Conservation (phyloP, 352 stramenopile species). For the Phytopythium cucurbitacearum region DNA sequence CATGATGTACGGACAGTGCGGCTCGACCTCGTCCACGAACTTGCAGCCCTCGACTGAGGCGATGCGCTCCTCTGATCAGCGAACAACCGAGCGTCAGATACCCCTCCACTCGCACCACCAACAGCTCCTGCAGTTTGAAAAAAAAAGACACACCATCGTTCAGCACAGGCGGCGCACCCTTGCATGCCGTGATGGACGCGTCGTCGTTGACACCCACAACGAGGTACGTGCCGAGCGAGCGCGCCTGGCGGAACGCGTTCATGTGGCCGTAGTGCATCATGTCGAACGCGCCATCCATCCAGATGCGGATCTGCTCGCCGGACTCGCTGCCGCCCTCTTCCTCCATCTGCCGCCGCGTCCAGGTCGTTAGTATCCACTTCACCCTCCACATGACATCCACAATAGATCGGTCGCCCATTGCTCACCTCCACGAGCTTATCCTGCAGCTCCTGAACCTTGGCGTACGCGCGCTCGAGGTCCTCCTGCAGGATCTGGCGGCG, state of each 20-base stretch:
- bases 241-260: conserved; percentile 97
- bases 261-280: conserved; percentile 99
- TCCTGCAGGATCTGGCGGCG: conserved; percentile 62
- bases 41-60: conserved; percentile 96
- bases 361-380: neutral
- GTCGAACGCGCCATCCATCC: conserved; percentile 99
- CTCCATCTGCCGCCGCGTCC: conserved; percentile 45
- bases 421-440: conserved; percentile 69
- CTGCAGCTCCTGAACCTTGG: conserved; percentile 82
- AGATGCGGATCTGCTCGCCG: conserved; percentile 94
- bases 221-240: conserved; percentile 95
- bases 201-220: conserved; percentile 99
- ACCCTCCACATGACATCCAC: conserved; percentile 1
- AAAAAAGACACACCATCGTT: conserved; percentile 69
- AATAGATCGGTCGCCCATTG: neutral
- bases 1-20: conserved; percentile 98
- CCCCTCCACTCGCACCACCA: neutral
- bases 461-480: conserved; percentile 71
- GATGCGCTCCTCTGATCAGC: conserved; percentile 86
- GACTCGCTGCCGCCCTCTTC: conserved; percentile 59
- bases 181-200: conserved; percentile 96
- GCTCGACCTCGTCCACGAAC: conserved; percentile 98
- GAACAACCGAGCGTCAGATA: neutral
- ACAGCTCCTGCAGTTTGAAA: neutral
- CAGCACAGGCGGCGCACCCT: conserved; percentile 94